phyloP scores from a whole-genome alignment of 805 yeast genomes.

The Wickerhamomyces xylosicus region DNA sequence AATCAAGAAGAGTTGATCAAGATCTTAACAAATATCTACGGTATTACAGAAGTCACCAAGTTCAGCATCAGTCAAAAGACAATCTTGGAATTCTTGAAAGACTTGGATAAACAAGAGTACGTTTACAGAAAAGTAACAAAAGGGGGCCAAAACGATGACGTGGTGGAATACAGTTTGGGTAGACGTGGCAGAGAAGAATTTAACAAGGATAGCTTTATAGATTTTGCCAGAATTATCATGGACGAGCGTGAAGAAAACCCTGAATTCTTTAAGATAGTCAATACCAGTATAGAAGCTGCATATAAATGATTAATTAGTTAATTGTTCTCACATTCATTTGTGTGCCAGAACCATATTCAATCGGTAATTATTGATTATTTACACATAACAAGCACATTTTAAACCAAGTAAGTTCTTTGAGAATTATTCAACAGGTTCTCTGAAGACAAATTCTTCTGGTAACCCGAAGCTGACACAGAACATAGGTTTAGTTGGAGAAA shows the following conservation, averaged over 20 bases:
- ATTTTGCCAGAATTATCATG: slow-evolving; percentile 14
- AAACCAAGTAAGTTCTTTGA: too few relatives aligned
- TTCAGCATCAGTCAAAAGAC: slow-evolving; percentile 8
- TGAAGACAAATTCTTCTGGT: slow-evolving; percentile 58
- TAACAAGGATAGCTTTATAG: slow-evolving; percentile 14
- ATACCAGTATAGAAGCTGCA: neutral
- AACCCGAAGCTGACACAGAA: slow-evolving; percentile 74
- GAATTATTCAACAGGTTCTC: slow-evolving; percentile 4
- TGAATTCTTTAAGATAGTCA: neutral
- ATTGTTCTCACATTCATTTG: too few relatives aligned
- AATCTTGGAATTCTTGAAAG: slow-evolving; percentile 14
- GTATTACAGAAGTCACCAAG: slow-evolving; percentile 6
- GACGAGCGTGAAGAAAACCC: slow-evolving; percentile 7
- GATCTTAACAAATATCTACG: slow-evolving; percentile 28
- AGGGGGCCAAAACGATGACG: slow-evolving; percentile 7
- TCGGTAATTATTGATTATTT: too few relatives aligned
- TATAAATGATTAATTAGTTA: too few relatives aligned
- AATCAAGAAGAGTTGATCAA: slow-evolving; percentile 25
- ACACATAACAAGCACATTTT: neutral
- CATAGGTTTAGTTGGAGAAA: slow-evolving; percentile 97
- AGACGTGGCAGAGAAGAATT: slow-evolving; percentile 20
- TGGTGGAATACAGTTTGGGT: slow-evolving; percentile 20
- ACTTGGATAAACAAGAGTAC: slow-evolving; percentile 18
- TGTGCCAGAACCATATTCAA: too few relatives aligned
- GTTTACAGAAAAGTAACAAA: slow-evolving; percentile 13